A percentile compares a stretch with the other conserved stretches of the same genome.
These are phyloP conservation scores for Pseudogymnoascus sp. DNA, from an alignment of 2,329 filamentous ascomycete genomes.

Conservation along the genomic window DNA sequence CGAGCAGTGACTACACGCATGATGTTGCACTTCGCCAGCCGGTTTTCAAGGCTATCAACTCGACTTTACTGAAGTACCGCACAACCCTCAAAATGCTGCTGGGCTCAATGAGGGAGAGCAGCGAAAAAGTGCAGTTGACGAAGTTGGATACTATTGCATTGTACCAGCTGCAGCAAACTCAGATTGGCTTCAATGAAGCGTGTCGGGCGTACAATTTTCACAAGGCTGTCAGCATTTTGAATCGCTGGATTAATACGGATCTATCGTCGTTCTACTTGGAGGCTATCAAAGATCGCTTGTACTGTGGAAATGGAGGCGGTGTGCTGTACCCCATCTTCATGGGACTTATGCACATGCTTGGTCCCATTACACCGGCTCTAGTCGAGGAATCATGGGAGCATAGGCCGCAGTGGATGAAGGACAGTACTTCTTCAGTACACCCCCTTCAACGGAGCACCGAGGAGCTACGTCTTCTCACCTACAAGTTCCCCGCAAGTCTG, in stretches of 20 bases:
- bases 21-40: constrained; percentile 78
- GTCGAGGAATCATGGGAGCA: constrained; percentile 86
- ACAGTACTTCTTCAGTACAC: constrained; percentile 35
- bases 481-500: constrained; percentile 15
- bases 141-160: constrained; percentile 69
- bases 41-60: constrained; percentile 71
- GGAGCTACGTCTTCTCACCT: constrained; percentile 15
- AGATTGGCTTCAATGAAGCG: constrained; percentile 56
- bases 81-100: constrained; percentile 87
- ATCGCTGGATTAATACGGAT: constrained; percentile 74
- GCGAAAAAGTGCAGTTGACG: constrained; percentile 45
- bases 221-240: constrained; percentile 66
- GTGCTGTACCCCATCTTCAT: constrained; percentile 61
- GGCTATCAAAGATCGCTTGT: constrained; percentile 82
- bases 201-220: constrained; percentile 76
- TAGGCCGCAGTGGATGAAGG: constrained; percentile 58
- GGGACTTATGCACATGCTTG: constrained; percentile 70
- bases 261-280: constrained; percentile 94
- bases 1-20: constrained; percentile 82
- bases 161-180: constrained; percentile 62
- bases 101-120: constrained; percentile 55
- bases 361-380: constrained; percentile 72
- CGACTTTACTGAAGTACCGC: constrained; percentile 76
- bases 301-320: constrained; percentile 69
- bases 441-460: constrained; percentile 35